Evolutionary conservation across 31 red algal genomes (phyloP), one percentile per base, ranked within the genome.

Genomic region (Pterothamnion heteromorphum): DNA sequence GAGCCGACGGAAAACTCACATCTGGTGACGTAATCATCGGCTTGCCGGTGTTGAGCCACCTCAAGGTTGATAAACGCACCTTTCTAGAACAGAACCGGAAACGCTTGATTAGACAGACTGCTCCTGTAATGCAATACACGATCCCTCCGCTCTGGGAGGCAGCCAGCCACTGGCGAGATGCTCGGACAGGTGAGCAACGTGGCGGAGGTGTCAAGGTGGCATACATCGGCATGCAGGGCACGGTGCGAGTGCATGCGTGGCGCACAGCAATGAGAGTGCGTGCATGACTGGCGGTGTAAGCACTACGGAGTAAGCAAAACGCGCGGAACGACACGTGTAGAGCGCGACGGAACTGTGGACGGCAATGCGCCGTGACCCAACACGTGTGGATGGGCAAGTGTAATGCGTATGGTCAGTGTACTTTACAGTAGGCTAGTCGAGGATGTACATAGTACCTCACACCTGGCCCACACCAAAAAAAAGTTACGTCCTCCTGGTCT

Each of bases 1-100:
- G n/a, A 57, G 22, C 86, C 20, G 39, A 89, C 44, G 44, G 22
- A 1, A 43, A 71, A 4, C 86, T 89, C 3, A 18, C 86, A 23
- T 43, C 36, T 3, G 86, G 44, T 64, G 86, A 89, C 23, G 3
- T 89, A 51, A 3, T 89, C 1, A 89, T 89, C 22, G 86, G 86
- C 14, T 23, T 57, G 0, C 86, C 86, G 0, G 43, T 89, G 1
- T 23, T 89, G 9, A 37, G 86, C 4, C 86, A 89, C 31, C 86
- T 89, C 21, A 0, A 36, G 9, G 33, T 85, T 18, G 80, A 85
- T 30, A 85, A 2, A 30, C 3, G 33, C 2, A 85, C 80, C 14
- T 30, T 85, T 5, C 36, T 85, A 1, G 80, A 85, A 14, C 38
- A 2, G 2, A 41, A 41, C 3, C 38, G 38, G n/a, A n/a, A n/a